phyloP scores from a whole-genome alignment of 371 early-diverging fungal species.

The Mycotypha africana region DNA sequence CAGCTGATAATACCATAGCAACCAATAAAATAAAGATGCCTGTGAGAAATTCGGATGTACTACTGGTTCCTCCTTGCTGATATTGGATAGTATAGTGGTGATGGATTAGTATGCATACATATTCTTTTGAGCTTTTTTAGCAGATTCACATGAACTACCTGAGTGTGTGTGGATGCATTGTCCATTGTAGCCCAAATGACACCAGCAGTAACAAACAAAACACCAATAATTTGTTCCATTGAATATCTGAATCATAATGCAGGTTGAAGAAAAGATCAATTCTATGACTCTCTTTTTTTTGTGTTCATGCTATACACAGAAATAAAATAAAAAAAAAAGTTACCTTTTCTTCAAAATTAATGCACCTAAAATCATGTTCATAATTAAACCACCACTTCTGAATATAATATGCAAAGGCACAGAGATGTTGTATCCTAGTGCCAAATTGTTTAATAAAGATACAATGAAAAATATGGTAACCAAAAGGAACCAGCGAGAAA shows the following conservation, averaged over 20 bases:
- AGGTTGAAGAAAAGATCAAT: background rate
- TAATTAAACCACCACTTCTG: slow-evolving; percentile 74
- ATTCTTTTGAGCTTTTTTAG: too few species aligned
- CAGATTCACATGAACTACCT: too few species aligned
- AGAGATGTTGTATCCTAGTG: slow-evolving; percentile 75
- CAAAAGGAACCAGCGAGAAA: slow-evolving; percentile 67
- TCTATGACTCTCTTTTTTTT: background rate
- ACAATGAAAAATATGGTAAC: slow-evolving; percentile 75
- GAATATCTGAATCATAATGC: slow-evolving; percentile 24
- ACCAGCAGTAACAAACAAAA: slow-evolving; percentile 75
- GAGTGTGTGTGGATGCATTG: too few species aligned
- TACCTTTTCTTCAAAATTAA: slow-evolving; percentile 68
- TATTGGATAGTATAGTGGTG: too few species aligned
- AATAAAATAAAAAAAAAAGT: too few species aligned
- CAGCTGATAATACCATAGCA: slow-evolving; percentile 73
- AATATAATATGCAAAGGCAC: slow-evolving; percentile 91
- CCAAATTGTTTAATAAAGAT: slow-evolving; percentile 79
- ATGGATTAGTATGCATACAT: too few species aligned
- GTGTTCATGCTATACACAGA: background rate
- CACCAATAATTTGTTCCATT: slow-evolving; percentile 45
- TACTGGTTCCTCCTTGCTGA: too few species aligned
- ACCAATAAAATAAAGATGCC: slow-evolving; percentile 71
- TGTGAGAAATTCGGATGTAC: slow-evolving; percentile 52
- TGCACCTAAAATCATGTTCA: slow-evolving; percentile 80
- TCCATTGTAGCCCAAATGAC: slow-evolving; percentile 66